Base-by-base conservation (phyloP, 768 basidiomycete genomes). In the Termitomyces sp. region DNA sequence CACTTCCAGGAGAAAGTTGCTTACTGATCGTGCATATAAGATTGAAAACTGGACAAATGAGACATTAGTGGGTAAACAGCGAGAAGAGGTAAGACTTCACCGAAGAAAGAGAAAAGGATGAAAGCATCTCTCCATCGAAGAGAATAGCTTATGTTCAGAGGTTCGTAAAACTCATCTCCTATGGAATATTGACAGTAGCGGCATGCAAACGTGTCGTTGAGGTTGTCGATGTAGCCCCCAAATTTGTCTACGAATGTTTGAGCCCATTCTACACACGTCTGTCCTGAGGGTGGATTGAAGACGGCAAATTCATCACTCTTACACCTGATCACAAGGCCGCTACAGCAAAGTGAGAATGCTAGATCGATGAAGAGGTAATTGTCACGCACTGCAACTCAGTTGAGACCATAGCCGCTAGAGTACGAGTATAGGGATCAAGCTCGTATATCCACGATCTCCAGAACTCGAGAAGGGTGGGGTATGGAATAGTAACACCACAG, bases 361-460 rank as follows among this genome's bases (percentile, higher is more conserved):
- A 39, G 48, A n/a, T 27, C 30, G 22, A 13, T n/a, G 22, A 8
- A 22, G 2, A 58, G 18, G 20, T 51, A 6, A 11, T 27, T n/a
- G 15, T 8, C 18, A 68, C 78, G 57, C 65, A 86, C 84, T 90
- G 83, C 11, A 95, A 76, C 64, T 91, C 91, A 5, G 88, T 92
- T 0, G 88, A 82, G 33, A 92, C 73, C 78, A 93, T 87, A 18
- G 91, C 83, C 6, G 85, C 79, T 27, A 93, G 70, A 12, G 83
- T 76, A 24, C 89, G 82, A 0, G 88, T 91, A 70, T 85, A 90
- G 0, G 91, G 91, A 47, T 77, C 75, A 8, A 89, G 73, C 61
- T 85, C 77, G 70, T 93, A 93, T 16, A 93, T 70, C 90, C 91
- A 93, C n/a, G 76, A 78, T 61, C 81, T 75, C 88, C 88, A 91